Conservation (phyloP, 192 early-diverging fungal genomes). For the Coemansia nantahalensis region DNA sequence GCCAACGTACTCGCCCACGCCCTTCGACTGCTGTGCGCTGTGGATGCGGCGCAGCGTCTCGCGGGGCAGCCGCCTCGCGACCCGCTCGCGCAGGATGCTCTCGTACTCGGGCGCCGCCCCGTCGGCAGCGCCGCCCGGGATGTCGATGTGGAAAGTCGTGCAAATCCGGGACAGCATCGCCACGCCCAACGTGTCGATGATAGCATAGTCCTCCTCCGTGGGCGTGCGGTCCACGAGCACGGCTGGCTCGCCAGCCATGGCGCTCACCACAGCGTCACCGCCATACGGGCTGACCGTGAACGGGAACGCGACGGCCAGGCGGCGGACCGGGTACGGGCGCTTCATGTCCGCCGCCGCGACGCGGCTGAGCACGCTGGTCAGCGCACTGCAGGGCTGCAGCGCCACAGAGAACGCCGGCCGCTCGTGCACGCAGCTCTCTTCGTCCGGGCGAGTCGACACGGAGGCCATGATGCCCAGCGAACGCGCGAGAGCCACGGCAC, state of each 20-base stretch:
- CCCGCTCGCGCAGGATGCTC: slow-evolving; percentile 1
- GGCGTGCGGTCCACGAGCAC: not conserved
- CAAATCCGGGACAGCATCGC: slow-evolving; percentile 8
- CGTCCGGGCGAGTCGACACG: not conserved
- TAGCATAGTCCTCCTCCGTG: not conserved
- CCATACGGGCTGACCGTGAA: slow-evolving; percentile 11
- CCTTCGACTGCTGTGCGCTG: not conserved
- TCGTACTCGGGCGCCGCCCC: not conserved
- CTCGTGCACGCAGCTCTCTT: too few relatives aligned
- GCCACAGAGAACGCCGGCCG: not conserved
- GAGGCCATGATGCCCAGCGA: slow-evolving; percentile 16
- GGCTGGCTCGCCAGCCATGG: not conserved
- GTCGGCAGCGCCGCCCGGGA: too few relatives aligned
- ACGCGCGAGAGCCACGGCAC: slow-evolving; percentile 8
- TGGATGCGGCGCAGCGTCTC: slow-evolving; percentile 2
- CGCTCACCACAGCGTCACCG: slow-evolving; percentile 2
- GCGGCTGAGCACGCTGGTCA: slow-evolving; percentile 17
- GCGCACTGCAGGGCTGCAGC: slow-evolving; percentile 17
- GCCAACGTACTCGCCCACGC: slow-evolving; percentile 28
- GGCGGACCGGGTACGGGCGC: slow-evolving; percentile 1
- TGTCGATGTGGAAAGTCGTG: not conserved
- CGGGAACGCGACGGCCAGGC: slow-evolving; percentile 11
- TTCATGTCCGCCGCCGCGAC: not conserved
- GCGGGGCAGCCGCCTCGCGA: not conserved
- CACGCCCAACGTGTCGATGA: not conserved